Conservation (phyloP, 192 early-diverging fungal genomes). For the Backusella morwellensis region DNA sequence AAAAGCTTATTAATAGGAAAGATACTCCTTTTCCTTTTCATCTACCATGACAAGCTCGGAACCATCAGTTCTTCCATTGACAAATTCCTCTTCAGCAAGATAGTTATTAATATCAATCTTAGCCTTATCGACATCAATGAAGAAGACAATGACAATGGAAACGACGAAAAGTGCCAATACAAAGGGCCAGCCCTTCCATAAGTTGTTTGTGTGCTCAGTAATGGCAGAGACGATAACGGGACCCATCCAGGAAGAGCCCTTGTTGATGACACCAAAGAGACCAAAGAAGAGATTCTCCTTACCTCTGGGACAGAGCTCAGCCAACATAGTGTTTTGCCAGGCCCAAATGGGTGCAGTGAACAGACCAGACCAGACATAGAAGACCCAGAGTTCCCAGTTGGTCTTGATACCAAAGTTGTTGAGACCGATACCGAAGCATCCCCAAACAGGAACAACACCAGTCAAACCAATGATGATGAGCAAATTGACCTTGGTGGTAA, state of each 20-base stretch:
- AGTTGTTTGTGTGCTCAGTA: slow-evolving; percentile 46
- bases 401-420: slow-evolving; percentile 49
- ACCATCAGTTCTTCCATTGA: not conserved
- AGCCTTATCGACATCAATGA: slow-evolving; percentile 56
- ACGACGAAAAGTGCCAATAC: slow-evolving; percentile 54
- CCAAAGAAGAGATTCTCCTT: slow-evolving; percentile 70
- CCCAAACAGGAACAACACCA: slow-evolving; percentile 59
- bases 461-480: slow-evolving; percentile 50
- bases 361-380: slow-evolving; percentile 60
- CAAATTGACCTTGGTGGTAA: slow-evolving; percentile 52
- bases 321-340: slow-evolving; percentile 62
- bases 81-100: slow-evolving; percentile 5
- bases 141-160: slow-evolving; percentile 48
- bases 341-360: slow-evolving; percentile 57
- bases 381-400: slow-evolving; percentile 56
- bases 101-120: slow-evolving; percentile 48
- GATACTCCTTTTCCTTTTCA: slow-evolving; percentile 7
- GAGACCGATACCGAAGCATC: slow-evolving; percentile 58
- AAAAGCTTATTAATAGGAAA: not conserved
- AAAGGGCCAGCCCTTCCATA: slow-evolving; percentile 57
- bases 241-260: slow-evolving; percentile 72
- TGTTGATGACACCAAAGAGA: slow-evolving; percentile 70
- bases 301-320: slow-evolving; percentile 62
- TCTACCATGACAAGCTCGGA: slow-evolving; percentile 7
- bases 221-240: slow-evolving; percentile 70